phyloP scores from a whole-genome alignment of 2,329 filamentous ascomycete species.

The Talaromyces piceae region DNA sequence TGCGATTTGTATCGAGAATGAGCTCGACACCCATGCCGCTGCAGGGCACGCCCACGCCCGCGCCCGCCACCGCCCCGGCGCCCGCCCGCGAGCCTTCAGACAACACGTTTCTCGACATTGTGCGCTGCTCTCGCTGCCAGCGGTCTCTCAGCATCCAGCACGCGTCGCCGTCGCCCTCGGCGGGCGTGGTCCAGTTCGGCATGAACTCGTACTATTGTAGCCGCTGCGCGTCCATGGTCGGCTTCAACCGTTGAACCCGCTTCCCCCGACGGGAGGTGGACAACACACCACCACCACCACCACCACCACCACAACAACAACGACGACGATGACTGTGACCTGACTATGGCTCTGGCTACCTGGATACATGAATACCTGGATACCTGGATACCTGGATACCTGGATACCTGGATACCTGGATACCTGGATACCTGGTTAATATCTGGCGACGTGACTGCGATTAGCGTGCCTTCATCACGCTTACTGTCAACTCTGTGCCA shows the following conservation, averaged over 20 bases:
- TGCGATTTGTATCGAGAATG: too few relatives aligned
- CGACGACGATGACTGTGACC: too few relatives aligned
- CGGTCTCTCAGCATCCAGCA: conserved; percentile 34
- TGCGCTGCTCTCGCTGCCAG: conserved; percentile 43
- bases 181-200: conserved; percentile 37
- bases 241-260: conserved; percentile 31
- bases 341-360: too few relatives aligned
- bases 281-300: background rate
- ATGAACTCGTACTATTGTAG: conserved; percentile 45
- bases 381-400: too few relatives aligned
- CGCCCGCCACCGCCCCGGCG: conserved; percentile 17
- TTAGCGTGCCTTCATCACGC: too few relatives aligned
- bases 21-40: conserved; percentile 30
- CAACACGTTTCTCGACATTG: conserved; percentile 25
- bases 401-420: too few relatives aligned
- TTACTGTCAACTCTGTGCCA: too few relatives aligned
- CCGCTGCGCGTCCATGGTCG: conserved; percentile 39
- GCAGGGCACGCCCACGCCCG: conserved; percentile 21
- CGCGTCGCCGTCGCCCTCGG: conserved; percentile 24
- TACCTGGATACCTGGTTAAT: too few relatives aligned
- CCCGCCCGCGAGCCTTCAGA: conserved; percentile 19
- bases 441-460: too few relatives aligned
- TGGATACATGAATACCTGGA: background rate
- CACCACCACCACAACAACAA: too few relatives aligned
- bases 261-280: background rate